phyloP scores from a whole-genome alignment of 2,329 filamentous ascomycete genomes.

The Pyrenochaeta sp. region DNA sequence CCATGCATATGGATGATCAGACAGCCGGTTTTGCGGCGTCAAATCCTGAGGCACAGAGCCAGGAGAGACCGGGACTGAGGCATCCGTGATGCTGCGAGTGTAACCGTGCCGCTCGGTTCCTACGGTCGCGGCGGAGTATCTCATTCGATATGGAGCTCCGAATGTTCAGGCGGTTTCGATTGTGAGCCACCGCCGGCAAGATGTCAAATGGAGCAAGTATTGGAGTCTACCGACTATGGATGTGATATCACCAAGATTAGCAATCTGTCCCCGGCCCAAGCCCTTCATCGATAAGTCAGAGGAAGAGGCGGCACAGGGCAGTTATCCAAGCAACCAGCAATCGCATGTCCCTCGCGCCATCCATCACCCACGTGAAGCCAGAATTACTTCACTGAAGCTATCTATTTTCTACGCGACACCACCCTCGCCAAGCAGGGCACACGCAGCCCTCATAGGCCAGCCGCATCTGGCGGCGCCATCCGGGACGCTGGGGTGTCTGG shows the following conservation, averaged over 20 bases:
- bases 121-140: slow-evolving; percentile 11
- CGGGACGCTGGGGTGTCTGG: slow-evolving; percentile 25
- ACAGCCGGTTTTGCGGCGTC: slow-evolving; percentile 5
- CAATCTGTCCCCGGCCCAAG: neutral
- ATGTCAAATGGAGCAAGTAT: neutral
- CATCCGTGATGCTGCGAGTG: slow-evolving; percentile 39
- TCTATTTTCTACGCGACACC: slow-evolving; percentile 14
- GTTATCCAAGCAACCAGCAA: slow-evolving; percentile 11
- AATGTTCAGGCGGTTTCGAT: slow-evolving; percentile 1
- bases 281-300: neutral
- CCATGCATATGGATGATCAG: slow-evolving; percentile 18
- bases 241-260: neutral
- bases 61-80: slow-evolving; percentile 42
- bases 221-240: neutral
- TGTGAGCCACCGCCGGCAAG: neutral
- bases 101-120: slow-evolving; percentile 13
- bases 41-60: slow-evolving; percentile 34
- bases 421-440: slow-evolving; percentile 22
- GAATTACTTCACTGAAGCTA: slow-evolving; percentile 9
- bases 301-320: slow-evolving; percentile 18
- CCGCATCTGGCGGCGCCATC: slow-evolving; percentile 19
- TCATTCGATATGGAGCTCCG: slow-evolving; percentile 5
- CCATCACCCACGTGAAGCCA: slow-evolving; percentile 28
- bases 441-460: slow-evolving; percentile 26
- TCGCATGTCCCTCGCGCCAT: slow-evolving; percentile 12